A percentile compares a stretch with the other conserved stretches of the same genome.
These are phyloP conservation scores for bread wheat (Triticum aestivum) DNA, from an alignment of 176 grass and related monocot genomes.

Conservation along the genomic window DNA sequence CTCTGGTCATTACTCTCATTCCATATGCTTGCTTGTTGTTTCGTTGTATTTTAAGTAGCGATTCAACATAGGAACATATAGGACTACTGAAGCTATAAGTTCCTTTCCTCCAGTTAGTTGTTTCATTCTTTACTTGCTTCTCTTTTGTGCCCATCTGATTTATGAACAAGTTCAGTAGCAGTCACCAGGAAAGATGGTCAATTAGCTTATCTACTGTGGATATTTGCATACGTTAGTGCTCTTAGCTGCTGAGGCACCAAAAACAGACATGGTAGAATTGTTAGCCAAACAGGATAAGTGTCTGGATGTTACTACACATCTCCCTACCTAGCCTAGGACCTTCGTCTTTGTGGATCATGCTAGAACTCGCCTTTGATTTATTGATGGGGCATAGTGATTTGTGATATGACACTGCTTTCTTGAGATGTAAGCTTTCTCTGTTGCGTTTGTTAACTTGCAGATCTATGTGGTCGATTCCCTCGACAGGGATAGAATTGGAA, in stretches of 20 bases:
- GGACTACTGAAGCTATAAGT: neutral
- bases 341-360: neutral
- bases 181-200: neutral
- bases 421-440: neutral
- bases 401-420: neutral
- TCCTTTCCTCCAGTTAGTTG: neutral
- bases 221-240: neutral
- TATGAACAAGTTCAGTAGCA: neutral
- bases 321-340: neutral
- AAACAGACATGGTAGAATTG: neutral
- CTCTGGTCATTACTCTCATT: conserved; percentile 53
- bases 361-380: neutral
- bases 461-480: conserved; percentile 89
- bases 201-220: neutral
- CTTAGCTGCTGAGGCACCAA: neutral
- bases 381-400: neutral
- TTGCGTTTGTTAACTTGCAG: conserved; percentile 36
- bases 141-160: neutral
- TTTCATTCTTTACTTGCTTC: neutral
- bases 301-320: neutral
- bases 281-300: neutral
- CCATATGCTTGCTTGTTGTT: neutral
- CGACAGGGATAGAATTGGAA: conserved; percentile 81
- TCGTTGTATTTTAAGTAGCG: neutral
- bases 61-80: neutral